Conservation (phyloP, 495 filamentous ascomycete species). For the Tuber microsphaerosporum region DNA sequence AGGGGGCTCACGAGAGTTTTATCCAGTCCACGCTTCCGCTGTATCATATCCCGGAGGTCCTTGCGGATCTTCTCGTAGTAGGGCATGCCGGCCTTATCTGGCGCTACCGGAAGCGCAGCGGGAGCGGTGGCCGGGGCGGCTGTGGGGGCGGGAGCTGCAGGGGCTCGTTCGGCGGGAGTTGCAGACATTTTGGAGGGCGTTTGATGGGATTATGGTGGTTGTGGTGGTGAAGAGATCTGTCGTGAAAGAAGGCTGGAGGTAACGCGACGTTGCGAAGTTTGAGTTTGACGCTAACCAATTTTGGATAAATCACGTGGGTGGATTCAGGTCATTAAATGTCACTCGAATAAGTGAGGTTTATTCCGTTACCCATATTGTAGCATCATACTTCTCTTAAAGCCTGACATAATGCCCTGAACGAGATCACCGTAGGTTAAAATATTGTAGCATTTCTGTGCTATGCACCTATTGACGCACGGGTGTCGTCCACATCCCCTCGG, state of each 20-base stretch:
- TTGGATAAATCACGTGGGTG: neutral
- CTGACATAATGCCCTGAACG: too few species aligned
- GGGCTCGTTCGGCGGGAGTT: constrained; percentile 18
- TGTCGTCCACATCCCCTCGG: too few species aligned
- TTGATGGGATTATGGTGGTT: constrained; percentile 1
- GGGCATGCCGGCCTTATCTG: constrained; percentile 47
- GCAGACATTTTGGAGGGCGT: constrained; percentile 18
- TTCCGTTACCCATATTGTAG: neutral
- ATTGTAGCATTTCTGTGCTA: neutral
- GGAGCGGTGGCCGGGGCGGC: constrained; percentile 7
- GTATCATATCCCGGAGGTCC: constrained; percentile 60
- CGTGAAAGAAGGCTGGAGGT: neutral
- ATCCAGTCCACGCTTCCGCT: constrained; percentile 61
- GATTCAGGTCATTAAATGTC: neutral
- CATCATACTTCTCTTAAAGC: neutral
- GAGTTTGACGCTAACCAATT: neutral
- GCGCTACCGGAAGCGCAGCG: constrained; percentile 20
- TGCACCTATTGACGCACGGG: neutral
- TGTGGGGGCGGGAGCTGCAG: neutral
- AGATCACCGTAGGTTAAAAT: neutral
- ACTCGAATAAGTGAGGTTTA: neutral
- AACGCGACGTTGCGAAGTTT: constrained; percentile 1
- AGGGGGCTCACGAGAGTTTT: constrained; percentile 53
- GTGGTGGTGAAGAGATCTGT: neutral
- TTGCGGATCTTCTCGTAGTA: constrained; percentile 69